These are phyloP conservation scores for Casuarina cunninghamiana DNA, from an alignment of 306 rosid species.

Conservation along the genomic window DNA sequence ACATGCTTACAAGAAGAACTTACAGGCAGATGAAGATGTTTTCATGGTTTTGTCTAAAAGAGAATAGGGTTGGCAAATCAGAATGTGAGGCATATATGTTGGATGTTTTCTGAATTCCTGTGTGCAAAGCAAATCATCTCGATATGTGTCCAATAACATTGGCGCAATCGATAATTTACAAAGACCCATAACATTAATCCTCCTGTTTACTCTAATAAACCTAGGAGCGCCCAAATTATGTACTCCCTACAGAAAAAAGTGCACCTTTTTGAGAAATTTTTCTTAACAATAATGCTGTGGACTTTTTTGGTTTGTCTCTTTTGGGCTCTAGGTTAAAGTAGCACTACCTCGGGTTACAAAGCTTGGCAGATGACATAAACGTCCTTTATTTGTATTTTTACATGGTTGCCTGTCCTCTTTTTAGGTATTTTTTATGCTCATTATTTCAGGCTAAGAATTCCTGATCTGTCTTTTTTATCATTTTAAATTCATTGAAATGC, in stretches of 20 bases:
- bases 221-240: constrained; percentile 4
- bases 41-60: too few relatives aligned
- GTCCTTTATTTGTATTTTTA: constrained; percentile 43
- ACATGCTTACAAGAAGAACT: too few relatives aligned
- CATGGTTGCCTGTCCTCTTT: constrained; percentile 26
- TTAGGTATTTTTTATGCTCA: constrained; percentile 12
- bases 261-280: not conserved
- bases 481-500: constrained; percentile 52
- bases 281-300: constrained; percentile 2
- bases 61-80: too few relatives aligned
- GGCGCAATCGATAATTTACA: not conserved
- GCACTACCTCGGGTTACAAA: constrained; percentile 49
- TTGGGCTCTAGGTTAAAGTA: constrained; percentile 10
- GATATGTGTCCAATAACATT: not conserved
- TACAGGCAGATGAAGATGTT: too few relatives aligned
- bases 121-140: not conserved
- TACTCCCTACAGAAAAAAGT: not conserved
- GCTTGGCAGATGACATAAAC: constrained; percentile 42
- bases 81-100: not conserved
- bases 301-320: constrained; percentile 35
- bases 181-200: constrained; percentile 1
- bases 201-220: not conserved
- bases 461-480: constrained; percentile 28
- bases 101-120: not conserved
- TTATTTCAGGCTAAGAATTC: constrained; percentile 17